Base-by-base conservation (phyloP, 345 rosid genomes). In the Sonneratia alba region DNA sequence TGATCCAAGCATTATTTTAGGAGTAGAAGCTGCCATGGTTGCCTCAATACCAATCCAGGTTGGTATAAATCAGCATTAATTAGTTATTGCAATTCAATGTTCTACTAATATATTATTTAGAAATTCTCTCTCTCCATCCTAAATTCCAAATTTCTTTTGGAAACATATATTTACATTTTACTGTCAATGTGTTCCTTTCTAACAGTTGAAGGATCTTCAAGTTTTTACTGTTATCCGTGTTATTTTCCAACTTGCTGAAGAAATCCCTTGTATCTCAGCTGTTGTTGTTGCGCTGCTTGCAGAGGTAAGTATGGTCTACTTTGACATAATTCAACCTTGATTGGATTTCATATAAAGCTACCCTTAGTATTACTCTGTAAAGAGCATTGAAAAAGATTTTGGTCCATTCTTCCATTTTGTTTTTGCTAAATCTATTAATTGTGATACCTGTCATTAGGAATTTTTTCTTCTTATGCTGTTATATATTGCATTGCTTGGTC, bases 11-110 rank as follows among this genome's bases (percentile, higher is more conserved):
- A 96, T 96, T 72, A 79, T 96, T 81, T 81, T 96, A 84, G 96
- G 90, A 67, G 98, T 88, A 67, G 90, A 89, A 81, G 90, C 97
- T 75, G 96, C 98, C 59, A 83, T 89, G 73, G 97, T 96, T 79
- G 99, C 97, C 81, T 92, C 98, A 65, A 88, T 96, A 83, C 98
- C 99, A 77, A 92, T 96, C 77, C 99, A 96, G 94, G 99, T 91
- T 81, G 48, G 79, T 71, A 16, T 37, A 65, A 76, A 51, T 38
- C 45, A 36, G 49, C 57, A 19, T 66, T 36, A 3, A 3, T 57
- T 36, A 59, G 47, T 47, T 45, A 42, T 62, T 67, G 24, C 13
- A 36, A 6, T 67, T 19, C 10, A 55, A n/a, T 32, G 3, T 51
- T 67, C 2, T 0, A 27, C 15, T 42, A 27, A 22, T 62, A 24